phyloP scores from a whole-genome alignment of 1,284 basidiomycete species.

The Cryptococcus maquisensis region DNA sequence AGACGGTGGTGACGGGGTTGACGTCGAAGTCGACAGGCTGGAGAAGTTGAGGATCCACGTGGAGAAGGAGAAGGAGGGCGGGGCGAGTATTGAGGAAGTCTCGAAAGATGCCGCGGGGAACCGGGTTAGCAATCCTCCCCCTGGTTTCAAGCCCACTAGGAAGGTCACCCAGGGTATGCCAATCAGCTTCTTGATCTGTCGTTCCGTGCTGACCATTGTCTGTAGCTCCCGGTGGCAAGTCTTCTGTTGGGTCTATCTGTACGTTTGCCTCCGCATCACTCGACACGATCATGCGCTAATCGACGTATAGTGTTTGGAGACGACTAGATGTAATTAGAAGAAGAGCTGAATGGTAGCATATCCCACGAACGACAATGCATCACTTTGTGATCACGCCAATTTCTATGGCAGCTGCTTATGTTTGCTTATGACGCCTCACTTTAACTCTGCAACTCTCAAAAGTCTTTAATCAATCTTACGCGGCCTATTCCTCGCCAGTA shows the following conservation, averaged over 20 bases:
- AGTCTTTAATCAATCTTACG: not conserved
- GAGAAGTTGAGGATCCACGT: conserved; percentile 44
- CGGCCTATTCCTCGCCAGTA: conserved; percentile 32
- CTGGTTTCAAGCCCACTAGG: conserved; percentile 42
- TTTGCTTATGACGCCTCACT: not conserved
- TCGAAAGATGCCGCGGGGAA: conserved; percentile 14
- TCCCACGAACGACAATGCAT: conserved; percentile 18
- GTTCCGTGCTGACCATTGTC: not conserved
- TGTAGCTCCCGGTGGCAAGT: conserved; percentile 43
- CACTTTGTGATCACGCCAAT: not conserved
- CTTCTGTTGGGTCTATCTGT: conserved; percentile 29
- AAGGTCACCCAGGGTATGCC: conserved; percentile 48
- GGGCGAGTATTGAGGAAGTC: conserved; percentile 38
- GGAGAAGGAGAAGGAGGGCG: conserved; percentile 38
- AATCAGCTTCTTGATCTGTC: conserved; percentile 2
- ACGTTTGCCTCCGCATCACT: conserved; percentile 3
- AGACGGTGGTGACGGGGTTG: conserved; percentile 39
- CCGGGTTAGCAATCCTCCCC: conserved; percentile 34
- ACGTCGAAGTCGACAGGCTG: conserved; percentile 41
- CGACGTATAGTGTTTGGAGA: conserved; percentile 38
- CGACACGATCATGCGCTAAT: not conserved
- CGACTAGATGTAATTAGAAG: conserved; percentile 26
- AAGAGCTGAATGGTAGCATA: conserved; percentile 4
- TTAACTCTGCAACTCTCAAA: too few relatives aligned
- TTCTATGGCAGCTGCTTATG: not conserved